Percentiles rank a stretch among this genome's conserved stretches.
Conservation (phyloP, 1,139 yeast species). For the Suzukiozyma palmioleophila region DNA sequence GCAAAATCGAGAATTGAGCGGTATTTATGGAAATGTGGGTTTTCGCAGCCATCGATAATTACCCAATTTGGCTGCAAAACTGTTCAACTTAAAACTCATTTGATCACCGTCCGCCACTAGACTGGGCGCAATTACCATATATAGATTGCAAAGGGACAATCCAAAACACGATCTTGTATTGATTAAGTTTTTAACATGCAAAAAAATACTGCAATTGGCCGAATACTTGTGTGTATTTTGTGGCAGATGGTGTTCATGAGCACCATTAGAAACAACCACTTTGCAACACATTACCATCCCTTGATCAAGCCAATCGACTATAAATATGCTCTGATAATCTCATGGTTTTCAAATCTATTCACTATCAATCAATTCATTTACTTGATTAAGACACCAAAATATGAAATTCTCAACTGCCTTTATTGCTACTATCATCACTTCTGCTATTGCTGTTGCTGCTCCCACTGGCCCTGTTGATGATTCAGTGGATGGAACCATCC, state of each 20-base stretch:
- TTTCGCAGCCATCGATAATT: conserved; percentile 10
- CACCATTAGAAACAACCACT: not conserved
- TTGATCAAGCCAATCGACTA: not conserved
- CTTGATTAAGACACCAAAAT: not conserved
- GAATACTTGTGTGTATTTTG: not conserved
- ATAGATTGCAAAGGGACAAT: not conserved
- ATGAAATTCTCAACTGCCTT: not conserved
- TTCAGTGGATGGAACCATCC: not conserved
- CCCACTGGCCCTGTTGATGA: not conserved
- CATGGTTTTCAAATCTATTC: not conserved
- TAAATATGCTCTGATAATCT: not conserved
- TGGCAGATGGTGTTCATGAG: not conserved
- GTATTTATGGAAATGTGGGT: not conserved
- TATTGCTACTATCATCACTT: not conserved
- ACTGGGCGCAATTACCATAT: not conserved
- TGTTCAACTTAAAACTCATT: conserved; percentile 3
- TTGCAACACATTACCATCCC: not conserved
- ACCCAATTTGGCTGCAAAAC: conserved; percentile 3
- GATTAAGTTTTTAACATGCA: not conserved
- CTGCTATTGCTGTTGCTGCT: not conserved
- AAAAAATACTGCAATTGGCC: no score
- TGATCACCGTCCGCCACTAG: not conserved
- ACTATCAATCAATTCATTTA: not conserved
- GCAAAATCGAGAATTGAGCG: no score
- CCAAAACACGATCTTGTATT: not conserved